Evolutionary conservation across 2,329 filamentous ascomycete genomes (phyloP).

Genomic region (Ceratocystis lukuohia): DNA sequence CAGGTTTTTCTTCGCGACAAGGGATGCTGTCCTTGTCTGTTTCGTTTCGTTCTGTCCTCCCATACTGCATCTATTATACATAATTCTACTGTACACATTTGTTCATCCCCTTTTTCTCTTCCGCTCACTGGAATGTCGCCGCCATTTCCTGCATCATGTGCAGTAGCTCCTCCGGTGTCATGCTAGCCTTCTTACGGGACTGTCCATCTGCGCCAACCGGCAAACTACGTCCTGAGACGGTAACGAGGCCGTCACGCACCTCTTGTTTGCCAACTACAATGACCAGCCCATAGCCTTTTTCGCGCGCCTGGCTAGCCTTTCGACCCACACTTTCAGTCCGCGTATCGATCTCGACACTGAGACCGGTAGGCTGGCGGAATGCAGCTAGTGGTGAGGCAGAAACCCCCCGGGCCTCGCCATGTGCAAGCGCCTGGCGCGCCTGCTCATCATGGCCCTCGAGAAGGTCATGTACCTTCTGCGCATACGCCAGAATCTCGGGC

Average conservation of each 20-base stretch:
- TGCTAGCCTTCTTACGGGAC: constrained; percentile 27
- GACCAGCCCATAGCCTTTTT: constrained; percentile 59
- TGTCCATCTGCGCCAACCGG: constrained; percentile 19
- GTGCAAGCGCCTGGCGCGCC: constrained; percentile 21
- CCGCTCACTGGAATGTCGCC: constrained; percentile 34
- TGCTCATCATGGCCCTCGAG: constrained; percentile 29
- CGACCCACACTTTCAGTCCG: constrained; percentile 48
- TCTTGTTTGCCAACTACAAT: constrained; percentile 59
- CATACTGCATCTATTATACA: constrained; percentile 9
- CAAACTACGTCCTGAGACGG: constrained; percentile 31
- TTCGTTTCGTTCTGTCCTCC: background rate
- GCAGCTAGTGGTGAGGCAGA: constrained; percentile 26
- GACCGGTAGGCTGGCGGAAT: constrained; percentile 41
- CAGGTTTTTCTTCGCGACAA: background rate
- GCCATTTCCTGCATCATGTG: constrained; percentile 34
- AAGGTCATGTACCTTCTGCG: constrained; percentile 34
- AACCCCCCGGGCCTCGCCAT: constrained; percentile 20
- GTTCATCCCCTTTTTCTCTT: background rate
- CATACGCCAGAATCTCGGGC: constrained; percentile 39
- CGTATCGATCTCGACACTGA: constrained; percentile 58
- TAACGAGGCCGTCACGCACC: constrained; percentile 44
- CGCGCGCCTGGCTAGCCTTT: constrained; percentile 60
- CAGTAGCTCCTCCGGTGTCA: constrained; percentile 35
- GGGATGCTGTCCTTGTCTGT: background rate
- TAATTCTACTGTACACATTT: constrained; percentile 14